Evolutionary conservation across 2,329 filamentous ascomycete species (phyloP).

Genomic region (Byssothecium circinans): DNA sequence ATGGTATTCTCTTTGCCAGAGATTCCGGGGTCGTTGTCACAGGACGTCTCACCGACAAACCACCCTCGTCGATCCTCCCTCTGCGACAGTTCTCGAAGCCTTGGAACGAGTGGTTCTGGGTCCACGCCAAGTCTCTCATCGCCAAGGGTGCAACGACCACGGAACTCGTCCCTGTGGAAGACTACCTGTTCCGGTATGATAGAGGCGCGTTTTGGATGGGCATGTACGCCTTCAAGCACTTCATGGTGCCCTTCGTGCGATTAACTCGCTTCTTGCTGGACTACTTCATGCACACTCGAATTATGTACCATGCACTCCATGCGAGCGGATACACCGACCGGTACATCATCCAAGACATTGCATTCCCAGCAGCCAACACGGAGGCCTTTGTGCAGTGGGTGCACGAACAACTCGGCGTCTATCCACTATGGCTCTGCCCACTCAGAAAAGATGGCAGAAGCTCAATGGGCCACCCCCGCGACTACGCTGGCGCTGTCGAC

Average conservation of each 20-base stretch:
- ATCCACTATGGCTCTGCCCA: slow-evolving; percentile 63
- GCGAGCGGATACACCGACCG: slow-evolving; percentile 56
- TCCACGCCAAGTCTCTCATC: slow-evolving; percentile 54
- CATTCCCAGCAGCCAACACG: slow-evolving; percentile 56
- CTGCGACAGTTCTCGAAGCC: slow-evolving; percentile 56
- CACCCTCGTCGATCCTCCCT: slow-evolving; percentile 25
- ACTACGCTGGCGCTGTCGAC: slow-evolving; percentile 8
- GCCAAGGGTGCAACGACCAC: slow-evolving; percentile 12
- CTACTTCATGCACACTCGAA: slow-evolving; percentile 63
- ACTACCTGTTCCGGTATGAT: slow-evolving; percentile 65
- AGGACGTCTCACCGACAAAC: slow-evolving; percentile 57
- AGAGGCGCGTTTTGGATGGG: slow-evolving; percentile 67
- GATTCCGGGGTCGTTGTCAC: slow-evolving; percentile 61
- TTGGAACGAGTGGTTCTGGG: slow-evolving; percentile 72
- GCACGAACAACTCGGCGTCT: slow-evolving; percentile 51
- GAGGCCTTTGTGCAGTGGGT: slow-evolving; percentile 56
- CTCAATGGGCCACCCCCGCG: slow-evolving; percentile 34
- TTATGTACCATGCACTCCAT: slow-evolving; percentile 66
- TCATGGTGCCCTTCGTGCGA: slow-evolving; percentile 60
- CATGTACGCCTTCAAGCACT: slow-evolving; percentile 61
- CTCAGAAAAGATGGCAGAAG: slow-evolving; percentile 35
- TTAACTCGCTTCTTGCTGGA: slow-evolving; percentile 61
- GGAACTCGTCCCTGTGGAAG: slow-evolving; percentile 52
- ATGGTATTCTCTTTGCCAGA: slow-evolving; percentile 64
- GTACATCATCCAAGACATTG: slow-evolving; percentile 66